Evolutionary conservation across 192 early-diverging fungal genomes (phyloP).

Genomic region (Pilobolus umbonatus): DNA sequence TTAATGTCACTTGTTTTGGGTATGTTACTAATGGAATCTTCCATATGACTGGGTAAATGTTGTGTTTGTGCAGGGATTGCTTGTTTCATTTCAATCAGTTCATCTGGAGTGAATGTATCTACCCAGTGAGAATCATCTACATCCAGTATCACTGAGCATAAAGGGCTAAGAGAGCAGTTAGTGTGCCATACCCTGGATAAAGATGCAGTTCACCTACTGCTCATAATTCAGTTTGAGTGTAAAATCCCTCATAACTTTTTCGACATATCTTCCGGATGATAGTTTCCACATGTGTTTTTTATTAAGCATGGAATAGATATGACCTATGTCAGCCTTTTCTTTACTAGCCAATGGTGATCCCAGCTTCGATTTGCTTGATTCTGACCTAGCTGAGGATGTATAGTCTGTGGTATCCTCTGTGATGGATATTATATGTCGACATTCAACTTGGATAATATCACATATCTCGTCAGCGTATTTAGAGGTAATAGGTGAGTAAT

Average conservation of each 20-base stretch:
- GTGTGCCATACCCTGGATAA: background rate
- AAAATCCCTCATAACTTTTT: background rate
- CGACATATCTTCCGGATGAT: background rate
- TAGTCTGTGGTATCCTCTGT: too few relatives aligned
- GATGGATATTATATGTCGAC: too few relatives aligned
- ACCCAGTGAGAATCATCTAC: background rate
- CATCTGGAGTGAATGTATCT: background rate
- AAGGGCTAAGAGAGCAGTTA: background rate
- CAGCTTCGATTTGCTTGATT: background rate
- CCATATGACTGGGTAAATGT: background rate
- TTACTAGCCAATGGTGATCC: background rate
- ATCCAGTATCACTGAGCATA: background rate
- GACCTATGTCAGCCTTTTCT: background rate
- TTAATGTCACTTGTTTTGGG: background rate
- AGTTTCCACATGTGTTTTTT: background rate
- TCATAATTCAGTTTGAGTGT: background rate
- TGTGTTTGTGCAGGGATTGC: background rate
- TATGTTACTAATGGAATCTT: background rate
- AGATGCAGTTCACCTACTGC: background rate
- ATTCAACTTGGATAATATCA: too few relatives aligned
- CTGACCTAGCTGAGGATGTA: background rate
- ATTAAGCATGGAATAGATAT: background rate
- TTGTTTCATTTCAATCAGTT: background rate
- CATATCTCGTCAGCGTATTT: too few relatives aligned
- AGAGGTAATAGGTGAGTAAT: too few relatives aligned